Base-by-base conservation (phyloP, 495 filamentous ascomycete species). In the Neurospora tetrasperma region DNA sequence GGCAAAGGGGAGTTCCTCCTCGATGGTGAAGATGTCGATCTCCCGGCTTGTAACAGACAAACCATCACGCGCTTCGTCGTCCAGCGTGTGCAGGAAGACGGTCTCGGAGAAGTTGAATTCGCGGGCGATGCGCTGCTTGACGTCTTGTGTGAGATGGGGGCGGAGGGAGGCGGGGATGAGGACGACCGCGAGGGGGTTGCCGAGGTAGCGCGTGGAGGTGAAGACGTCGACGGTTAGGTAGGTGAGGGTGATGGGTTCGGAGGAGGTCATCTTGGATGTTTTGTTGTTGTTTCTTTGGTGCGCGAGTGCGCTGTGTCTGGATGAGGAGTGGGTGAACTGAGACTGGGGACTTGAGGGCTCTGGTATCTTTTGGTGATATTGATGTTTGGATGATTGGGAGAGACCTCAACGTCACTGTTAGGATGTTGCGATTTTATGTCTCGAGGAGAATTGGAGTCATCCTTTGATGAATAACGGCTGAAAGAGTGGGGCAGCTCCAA, bases 71-170 rank as follows among this genome's bases (percentile, higher is more conserved):
- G 23, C 54, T 42, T 78, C 74, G 31, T 71, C 35, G 40, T 73
- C 42, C 20, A 74, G 71, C 18, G 85, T 83, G 78, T 93, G 88
- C 18, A 96, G 81, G 81, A 95, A 97, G 70, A 94, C 90, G 1
- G 90, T 94, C 77, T 96, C 93, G 5, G 91, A 93, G 75, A 93
- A 85, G 75, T 95, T 95, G 89, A 96, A 96, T 81, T 97, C 93
- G 41, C 79, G 76, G 3, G 92, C 88, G 43, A 96, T 90, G 59
- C 75, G 80, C 80, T 90, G 91, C 76, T 92, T 92, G 73, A 85
- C 82, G 0, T 81, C 78, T 74, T 89, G 87, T 11, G 79, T 77
- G 71, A 89, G 75, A 27, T 27, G 71, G 18, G 38, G 18, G 31
- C 75, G 78, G 27, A 77, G 44, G 38, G 71, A 54, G 0, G 80